Evolutionary conservation across 441 rosid genomes (phyloP).

Genomic region (Jatropha podagrica): DNA sequence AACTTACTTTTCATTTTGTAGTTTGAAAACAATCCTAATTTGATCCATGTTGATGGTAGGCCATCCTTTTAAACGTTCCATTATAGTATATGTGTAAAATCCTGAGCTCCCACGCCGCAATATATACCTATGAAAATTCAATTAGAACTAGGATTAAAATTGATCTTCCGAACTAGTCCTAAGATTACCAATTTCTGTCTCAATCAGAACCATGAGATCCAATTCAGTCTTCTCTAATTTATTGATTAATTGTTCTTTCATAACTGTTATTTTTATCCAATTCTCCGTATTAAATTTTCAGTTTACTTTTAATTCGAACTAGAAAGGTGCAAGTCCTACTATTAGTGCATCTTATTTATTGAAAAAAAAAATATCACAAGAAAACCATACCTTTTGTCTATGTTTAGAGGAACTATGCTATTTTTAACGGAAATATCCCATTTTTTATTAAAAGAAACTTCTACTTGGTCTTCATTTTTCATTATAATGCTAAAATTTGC

Average conservation of each 20-base stretch:
- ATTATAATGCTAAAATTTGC: constrained; percentile 40
- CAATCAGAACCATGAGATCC: no score
- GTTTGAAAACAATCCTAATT: no score
- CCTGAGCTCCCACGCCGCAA: constrained; percentile 52
- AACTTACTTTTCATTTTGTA: constrained; percentile 34
- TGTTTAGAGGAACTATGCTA: constrained; percentile 47
- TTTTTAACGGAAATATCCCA: constrained; percentile 36
- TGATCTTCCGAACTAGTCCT: no score
- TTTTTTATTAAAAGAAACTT: constrained; percentile 54
- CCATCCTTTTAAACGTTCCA: no score
- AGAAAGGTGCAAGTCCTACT: background rate
- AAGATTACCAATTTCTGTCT: no score
- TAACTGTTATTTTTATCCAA: no score
- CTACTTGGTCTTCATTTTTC: constrained; percentile 47
- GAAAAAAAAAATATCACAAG: no score
- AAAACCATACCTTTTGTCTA: constrained; percentile 59
- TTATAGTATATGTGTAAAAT: constrained; percentile 51
- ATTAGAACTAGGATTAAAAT: no score
- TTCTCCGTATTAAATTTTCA: no score
- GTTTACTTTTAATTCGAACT: background rate
- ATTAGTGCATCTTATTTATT: background rate
- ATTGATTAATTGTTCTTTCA: no score
- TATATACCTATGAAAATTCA: constrained; percentile 40
- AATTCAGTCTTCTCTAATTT: no score
- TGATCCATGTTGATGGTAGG: no score